A percentile compares a stretch with the other conserved stretches of the same genome.
Evolutionary conservation across 1,139 yeast genomes (phyloP).

Genomic region (Hyphopichia pseudoburtonii): DNA sequence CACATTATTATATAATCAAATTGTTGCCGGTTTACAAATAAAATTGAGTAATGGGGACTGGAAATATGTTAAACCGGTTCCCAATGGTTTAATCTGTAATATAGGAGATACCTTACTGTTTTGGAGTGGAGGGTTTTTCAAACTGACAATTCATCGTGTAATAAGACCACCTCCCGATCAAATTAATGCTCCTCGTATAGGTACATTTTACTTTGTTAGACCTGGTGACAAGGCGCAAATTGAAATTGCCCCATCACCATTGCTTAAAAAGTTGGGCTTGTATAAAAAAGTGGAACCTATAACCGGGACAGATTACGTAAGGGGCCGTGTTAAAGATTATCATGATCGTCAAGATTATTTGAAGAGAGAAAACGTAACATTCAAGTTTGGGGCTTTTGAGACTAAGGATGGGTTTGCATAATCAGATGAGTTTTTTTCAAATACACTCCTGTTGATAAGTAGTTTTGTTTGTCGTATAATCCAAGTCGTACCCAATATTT

Average conservation of each 20-base stretch:
- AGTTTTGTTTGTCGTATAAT: too few species aligned
- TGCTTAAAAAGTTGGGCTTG: conserved; percentile 26
- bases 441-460: too few species aligned
- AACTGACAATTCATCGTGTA: conserved; percentile 32
- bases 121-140: conserved; percentile 34
- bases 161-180: conserved; percentile 33
- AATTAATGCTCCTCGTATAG: conserved; percentile 27
- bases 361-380: conserved; percentile 22
- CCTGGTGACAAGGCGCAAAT: conserved; percentile 31
- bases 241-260: conserved; percentile 30
- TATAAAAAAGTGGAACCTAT: conserved; percentile 22
- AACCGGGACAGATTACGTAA: conserved; percentile 29
- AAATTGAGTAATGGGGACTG: conserved; percentile 21
- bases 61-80: conserved; percentile 30
- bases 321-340: conserved; percentile 27
- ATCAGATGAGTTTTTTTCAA: neutral
- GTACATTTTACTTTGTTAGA: conserved; percentile 33
- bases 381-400: conserved; percentile 27
- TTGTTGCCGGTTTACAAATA: conserved; percentile 25
- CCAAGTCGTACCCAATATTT: too few species aligned
- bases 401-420: conserved; percentile 26
- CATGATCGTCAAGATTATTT: conserved; percentile 22
- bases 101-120: conserved; percentile 32
- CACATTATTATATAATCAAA: conserved; percentile 28
- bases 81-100: conserved; percentile 29